phyloP scores from a whole-genome alignment of 1,139 yeast genomes.

The Geotrichum bryndzae region DNA sequence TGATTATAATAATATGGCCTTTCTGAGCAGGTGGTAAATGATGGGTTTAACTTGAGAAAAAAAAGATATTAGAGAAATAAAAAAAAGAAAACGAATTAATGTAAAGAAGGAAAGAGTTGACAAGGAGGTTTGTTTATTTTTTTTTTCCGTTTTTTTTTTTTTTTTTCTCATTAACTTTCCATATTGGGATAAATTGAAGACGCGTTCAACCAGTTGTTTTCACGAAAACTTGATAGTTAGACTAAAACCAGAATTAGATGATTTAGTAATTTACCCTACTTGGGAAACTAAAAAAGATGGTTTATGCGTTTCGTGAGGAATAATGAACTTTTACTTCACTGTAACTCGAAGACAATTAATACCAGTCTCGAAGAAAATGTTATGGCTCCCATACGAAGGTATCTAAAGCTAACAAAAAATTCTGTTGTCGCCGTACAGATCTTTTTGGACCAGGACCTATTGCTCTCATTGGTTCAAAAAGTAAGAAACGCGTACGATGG shows the following conservation, averaged over 20 bases:
- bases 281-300: background rate
- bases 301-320: background rate
- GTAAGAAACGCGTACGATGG: conserved; percentile 10
- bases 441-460: conserved; percentile 9
- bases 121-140: background rate
- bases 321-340: background rate
- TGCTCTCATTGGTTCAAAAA: conserved; percentile 12
- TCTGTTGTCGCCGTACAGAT: conserved; percentile 10
- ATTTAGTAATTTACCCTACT: background rate
- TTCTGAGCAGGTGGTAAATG: background rate
- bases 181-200: background rate
- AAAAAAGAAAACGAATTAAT: background rate
- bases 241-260: background rate
- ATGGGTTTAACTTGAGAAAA: background rate
- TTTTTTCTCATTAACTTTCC: conserved; percentile 12
- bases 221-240: background rate
- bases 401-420: conserved; percentile 11
- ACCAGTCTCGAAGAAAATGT: background rate
- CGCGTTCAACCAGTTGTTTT: conserved; percentile 6
- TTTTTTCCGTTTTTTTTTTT: background rate
- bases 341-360: background rate
- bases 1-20: background rate
- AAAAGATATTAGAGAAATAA: background rate
- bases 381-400: conserved; percentile 15
- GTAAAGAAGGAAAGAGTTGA: background rate